phyloP scores from a whole-genome alignment of 2,329 filamentous ascomycete genomes.

The Aspergillus fumigatiaffinis region DNA sequence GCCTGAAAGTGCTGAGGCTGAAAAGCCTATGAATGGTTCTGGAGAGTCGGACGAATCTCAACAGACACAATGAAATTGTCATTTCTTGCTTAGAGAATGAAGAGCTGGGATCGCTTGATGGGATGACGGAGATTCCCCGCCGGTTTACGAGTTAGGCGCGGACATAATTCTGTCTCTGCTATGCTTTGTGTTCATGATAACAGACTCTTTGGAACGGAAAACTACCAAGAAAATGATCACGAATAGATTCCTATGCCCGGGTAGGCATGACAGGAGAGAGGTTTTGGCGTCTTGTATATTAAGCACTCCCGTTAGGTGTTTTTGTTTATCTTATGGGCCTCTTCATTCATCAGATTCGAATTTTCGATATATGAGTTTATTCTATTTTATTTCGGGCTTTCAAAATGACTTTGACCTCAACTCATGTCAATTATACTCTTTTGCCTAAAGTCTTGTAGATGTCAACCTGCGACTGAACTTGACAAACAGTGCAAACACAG shows the following conservation, averaged over 20 bases:
- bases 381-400: background rate
- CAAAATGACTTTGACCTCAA: background rate
- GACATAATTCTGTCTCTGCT: background rate
- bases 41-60: slow-evolving; percentile 2
- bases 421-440: background rate
- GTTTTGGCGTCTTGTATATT: slow-evolving; percentile 12
- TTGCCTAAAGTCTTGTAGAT: background rate
- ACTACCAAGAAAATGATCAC: slow-evolving; percentile 6
- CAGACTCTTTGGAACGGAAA: slow-evolving; percentile 5
- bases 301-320: slow-evolving; percentile 5
- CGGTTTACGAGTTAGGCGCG: background rate
- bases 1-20: slow-evolving; percentile 8
- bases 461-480: background rate
- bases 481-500: slow-evolving; percentile 31
- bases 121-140: background rate
- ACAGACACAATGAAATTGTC: slow-evolving; percentile 1
- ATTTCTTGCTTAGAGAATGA: background rate
- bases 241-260: slow-evolving; percentile 3
- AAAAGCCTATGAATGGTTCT: slow-evolving; percentile 15
- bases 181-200: slow-evolving; percentile 5
- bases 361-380: background rate
- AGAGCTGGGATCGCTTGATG: background rate
- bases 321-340: background rate
- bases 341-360: background rate
- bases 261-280: slow-evolving; percentile 5